phyloP scores from a whole-genome alignment of 768 basidiomycete species.

The Lactifluus pinguis region DNA sequence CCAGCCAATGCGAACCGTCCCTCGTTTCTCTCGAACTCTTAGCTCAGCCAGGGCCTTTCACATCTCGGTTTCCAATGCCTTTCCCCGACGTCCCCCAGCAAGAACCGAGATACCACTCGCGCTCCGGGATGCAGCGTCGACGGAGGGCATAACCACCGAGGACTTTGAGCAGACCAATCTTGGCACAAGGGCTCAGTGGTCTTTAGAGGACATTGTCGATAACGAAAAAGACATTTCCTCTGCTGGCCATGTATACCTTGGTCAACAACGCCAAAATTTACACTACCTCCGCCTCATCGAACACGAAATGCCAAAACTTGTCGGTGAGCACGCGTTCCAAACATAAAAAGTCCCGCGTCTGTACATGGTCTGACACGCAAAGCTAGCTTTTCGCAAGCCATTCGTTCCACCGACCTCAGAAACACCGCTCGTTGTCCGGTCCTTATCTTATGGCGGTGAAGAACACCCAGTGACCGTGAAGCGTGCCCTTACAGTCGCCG shows the following conservation, averaged over 20 bases:
- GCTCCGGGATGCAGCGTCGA: conserved; percentile 7
- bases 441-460: conserved; percentile 71
- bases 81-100: conserved; percentile 10
- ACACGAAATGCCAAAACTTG: conserved; percentile 79
- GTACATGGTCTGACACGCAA: not conserved
- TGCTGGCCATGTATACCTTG: conserved; percentile 61
- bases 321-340: conserved; percentile 41
- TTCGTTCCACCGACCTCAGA: conserved; percentile 57
- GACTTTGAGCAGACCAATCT: not conserved
- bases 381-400: conserved; percentile 68
- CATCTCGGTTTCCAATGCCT: conserved; percentile 18
- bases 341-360: not conserved
- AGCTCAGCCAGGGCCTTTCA: conserved; percentile 21
- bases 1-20: not conserved
- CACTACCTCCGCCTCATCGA: conserved; percentile 81
- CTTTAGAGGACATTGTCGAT: conserved; percentile 28
- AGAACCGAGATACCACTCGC: conserved; percentile 6
- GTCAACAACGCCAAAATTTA: conserved; percentile 63
- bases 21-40: not conserved
- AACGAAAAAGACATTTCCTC: conserved; percentile 58
- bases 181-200: conserved; percentile 4
- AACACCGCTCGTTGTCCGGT: conserved; percentile 60
- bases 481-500: conserved; percentile 63
- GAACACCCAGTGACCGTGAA: conserved; percentile 63
- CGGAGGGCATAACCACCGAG: conserved; percentile 21